A percentile compares a stretch with the other conserved stretches of the same genome.
Evolutionary conservation across 345 rosid genomes (phyloP).

Genomic region (Syzygium aromaticum): DNA sequence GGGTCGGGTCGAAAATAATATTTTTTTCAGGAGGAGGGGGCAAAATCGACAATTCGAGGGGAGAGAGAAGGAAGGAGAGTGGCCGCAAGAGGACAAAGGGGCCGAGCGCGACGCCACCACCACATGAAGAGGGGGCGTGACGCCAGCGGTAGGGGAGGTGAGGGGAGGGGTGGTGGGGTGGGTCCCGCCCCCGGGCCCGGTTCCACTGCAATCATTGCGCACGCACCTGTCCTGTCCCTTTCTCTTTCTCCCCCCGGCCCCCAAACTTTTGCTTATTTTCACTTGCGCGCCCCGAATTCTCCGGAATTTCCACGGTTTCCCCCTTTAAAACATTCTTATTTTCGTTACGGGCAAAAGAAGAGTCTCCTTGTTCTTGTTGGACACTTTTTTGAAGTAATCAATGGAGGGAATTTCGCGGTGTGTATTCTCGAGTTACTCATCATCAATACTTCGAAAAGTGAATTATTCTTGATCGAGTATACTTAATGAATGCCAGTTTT

Average conservation of each 20-base stretch:
- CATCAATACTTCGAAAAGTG: not conserved
- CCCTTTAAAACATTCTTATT: not conserved
- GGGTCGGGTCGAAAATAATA: not conserved
- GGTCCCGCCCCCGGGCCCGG: not conserved
- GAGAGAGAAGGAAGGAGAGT: slow-evolving; percentile 10
- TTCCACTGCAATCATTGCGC: slow-evolving; percentile 21
- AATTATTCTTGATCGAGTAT: not conserved
- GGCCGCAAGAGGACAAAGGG: slow-evolving; percentile 1
- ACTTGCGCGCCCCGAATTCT: rapidly evolving
- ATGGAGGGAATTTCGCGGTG: not conserved
- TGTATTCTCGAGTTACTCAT: rapidly evolving
- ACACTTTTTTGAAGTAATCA: not conserved
- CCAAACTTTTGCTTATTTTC: not conserved
- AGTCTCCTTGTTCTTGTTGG: not conserved
- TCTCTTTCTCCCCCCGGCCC: not conserved
- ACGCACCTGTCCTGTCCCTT: not conserved
- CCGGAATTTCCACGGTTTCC: not conserved
- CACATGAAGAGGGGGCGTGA: not conserved
- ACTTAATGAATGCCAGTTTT: not conserved
- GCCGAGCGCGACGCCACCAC: not conserved
- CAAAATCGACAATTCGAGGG: not conserved
- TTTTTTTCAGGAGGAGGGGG: not conserved
- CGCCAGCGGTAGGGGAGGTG: not conserved
- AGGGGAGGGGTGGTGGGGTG: not conserved
- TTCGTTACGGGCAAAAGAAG: not conserved